Evolutionary conservation across 176 grass and related monocot genomes (phyloP).

Genomic region (Zoysia pacifica): DNA sequence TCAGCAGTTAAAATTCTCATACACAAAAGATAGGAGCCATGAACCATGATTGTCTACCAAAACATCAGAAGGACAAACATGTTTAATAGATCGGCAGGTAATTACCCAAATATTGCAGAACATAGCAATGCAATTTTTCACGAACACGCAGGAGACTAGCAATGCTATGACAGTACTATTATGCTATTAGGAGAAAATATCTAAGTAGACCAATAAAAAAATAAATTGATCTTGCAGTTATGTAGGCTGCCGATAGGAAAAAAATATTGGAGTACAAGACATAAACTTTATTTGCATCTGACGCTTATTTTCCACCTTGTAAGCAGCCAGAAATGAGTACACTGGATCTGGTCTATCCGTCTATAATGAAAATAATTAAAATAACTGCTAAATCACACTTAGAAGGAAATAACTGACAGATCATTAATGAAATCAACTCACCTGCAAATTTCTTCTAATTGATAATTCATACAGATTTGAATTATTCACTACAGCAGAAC

Average conservation of each 20-base stretch:
- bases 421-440: constrained; percentile 38
- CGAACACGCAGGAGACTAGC: too few relatives aligned
- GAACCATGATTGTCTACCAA: constrained; percentile 4
- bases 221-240: background rate
- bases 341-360: constrained; percentile 20
- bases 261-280: background rate
- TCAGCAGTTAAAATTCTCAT: background rate
- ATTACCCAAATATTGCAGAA: constrained; percentile 23
- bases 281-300: constrained; percentile 30
- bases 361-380: constrained; percentile 13
- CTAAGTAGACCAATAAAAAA: background rate
- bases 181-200: too few relatives aligned
- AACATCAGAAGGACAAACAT: constrained; percentile 4
- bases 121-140: background rate
- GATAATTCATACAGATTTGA: constrained; percentile 80
- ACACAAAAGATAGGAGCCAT: background rate
- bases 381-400: constrained; percentile 20
- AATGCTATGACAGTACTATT: too few relatives aligned
- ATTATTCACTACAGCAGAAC: constrained; percentile 87
- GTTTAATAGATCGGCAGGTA: constrained; percentile 6
- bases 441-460: constrained; percentile 84
- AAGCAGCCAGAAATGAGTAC: constrained; percentile 16
- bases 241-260: constrained; percentile 4
- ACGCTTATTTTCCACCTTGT: constrained; percentile 8
- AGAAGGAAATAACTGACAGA: constrained; percentile 24